Evolutionary conservation across 2,329 filamentous ascomycete species (phyloP).

Genomic region (Talaromyces sp.): DNA sequence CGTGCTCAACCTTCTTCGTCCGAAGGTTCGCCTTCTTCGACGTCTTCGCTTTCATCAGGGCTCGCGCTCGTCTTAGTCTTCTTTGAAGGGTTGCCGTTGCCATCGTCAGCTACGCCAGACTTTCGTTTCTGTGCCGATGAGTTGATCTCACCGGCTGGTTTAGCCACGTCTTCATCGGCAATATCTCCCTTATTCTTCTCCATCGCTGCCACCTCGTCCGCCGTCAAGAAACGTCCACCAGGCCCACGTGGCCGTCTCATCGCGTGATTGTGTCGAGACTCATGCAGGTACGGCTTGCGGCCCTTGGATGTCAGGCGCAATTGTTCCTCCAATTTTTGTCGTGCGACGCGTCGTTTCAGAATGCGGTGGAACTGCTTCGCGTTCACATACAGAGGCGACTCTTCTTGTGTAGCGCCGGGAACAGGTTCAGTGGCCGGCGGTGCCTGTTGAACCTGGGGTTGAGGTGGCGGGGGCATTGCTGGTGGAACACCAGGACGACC

Average conservation of each 20-base stretch:
- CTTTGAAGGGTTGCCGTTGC: conserved; percentile 40
- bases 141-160: conserved; percentile 27
- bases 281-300: conserved; percentile 92
- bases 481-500: conserved; percentile 49
- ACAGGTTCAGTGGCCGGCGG: conserved; percentile 76
- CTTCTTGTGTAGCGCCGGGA: conserved; percentile 63
- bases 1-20: conserved; percentile 44
- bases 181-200: conserved; percentile 56
- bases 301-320: conserved; percentile 89
- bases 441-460: conserved; percentile 60
- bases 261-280: conserved; percentile 95
- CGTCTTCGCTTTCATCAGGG: conserved; percentile 47
- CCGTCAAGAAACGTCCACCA: conserved; percentile 90
- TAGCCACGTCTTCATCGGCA: conserved; percentile 23
- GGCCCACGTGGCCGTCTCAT: conserved; percentile 93
- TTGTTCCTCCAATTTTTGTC: conserved; percentile 90
- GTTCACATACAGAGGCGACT: conserved; percentile 94
- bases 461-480: conserved; percentile 47
- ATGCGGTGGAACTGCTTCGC: conserved; percentile 99
- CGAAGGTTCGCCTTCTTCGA: conserved; percentile 42
- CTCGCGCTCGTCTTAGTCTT: conserved; percentile 49
- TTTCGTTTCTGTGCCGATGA: conserved; percentile 47
- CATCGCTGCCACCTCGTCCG: conserved; percentile 89
- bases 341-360: conserved; percentile 84
- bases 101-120: conserved; percentile 41